phyloP scores from a whole-genome alignment of 305 asterid genomes.

The Fraxinus nigra region DNA sequence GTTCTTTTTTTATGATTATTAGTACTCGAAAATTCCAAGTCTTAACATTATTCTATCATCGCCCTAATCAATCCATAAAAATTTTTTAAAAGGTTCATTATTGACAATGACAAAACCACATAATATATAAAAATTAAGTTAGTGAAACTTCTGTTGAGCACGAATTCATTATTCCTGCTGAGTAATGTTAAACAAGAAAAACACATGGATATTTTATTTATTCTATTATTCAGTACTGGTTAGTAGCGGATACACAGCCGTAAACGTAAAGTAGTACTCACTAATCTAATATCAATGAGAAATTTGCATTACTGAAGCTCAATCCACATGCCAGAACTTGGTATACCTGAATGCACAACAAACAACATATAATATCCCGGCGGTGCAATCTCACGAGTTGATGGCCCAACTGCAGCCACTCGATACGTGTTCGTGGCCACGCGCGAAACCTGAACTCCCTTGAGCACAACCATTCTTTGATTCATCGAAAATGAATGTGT shows the following conservation, averaged over 20 bases:
- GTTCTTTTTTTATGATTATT: too few species aligned
- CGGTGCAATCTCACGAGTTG: slow-evolving; percentile 57
- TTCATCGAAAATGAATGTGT: slow-evolving; percentile 69
- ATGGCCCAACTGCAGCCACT: slow-evolving; percentile 39
- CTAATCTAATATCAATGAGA: not conserved
- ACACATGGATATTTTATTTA: not conserved
- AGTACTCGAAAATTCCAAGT: not conserved
- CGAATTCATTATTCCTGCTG: not conserved
- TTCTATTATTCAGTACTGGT: not conserved
- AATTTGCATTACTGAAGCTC: slow-evolving; percentile 27
- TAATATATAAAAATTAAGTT: not conserved
- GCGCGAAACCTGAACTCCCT: slow-evolving; percentile 14
- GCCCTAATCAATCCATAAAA: too few species aligned
- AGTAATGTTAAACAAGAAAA: not conserved
- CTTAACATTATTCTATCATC: too few species aligned
- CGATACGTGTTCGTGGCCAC: slow-evolving; percentile 13
- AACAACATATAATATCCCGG: slow-evolving; percentile 65
- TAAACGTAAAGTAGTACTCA: not conserved
- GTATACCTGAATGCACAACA: slow-evolving; percentile 49
- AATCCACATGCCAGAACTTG: slow-evolving; percentile 61
- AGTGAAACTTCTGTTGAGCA: not conserved
- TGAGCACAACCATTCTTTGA: slow-evolving; percentile 65
- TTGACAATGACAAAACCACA: too few species aligned
- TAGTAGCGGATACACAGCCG: not conserved
- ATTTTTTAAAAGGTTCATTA: not conserved